Evolutionary conservation across 768 basidiomycete species (phyloP).

Genomic region (Boletus rex-veris): DNA sequence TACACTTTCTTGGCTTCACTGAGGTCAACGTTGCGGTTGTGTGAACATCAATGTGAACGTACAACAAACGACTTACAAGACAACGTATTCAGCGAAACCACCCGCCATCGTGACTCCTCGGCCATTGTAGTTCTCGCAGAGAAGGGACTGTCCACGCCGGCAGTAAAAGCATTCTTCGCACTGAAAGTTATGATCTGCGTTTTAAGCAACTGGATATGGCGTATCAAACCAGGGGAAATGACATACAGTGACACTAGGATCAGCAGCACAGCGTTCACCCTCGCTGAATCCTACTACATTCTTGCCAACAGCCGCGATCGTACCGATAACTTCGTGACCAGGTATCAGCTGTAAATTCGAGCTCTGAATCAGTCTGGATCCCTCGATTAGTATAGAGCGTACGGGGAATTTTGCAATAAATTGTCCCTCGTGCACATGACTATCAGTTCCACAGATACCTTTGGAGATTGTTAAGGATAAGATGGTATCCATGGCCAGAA

Average conservation of each 20-base stretch:
- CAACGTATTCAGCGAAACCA: conserved; percentile 84
- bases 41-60: background rate
- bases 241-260: conserved; percentile 65
- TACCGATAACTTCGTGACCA: conserved; percentile 68
- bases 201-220: background rate
- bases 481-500: background rate
- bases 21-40: background rate
- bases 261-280: conserved; percentile 81
- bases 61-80: conserved; percentile 50
- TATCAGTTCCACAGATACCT: conserved; percentile 57
- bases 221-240: conserved; percentile 1
- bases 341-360: conserved; percentile 50
- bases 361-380: background rate
- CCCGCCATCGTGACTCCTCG: conserved; percentile 75
- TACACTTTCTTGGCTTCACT: conserved; percentile 72
- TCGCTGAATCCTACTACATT: conserved; percentile 66
- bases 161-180: conserved; percentile 85
- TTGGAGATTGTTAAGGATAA: background rate
- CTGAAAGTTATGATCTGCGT: conserved; percentile 30
- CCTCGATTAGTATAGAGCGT: background rate
- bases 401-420: conserved; percentile 58
- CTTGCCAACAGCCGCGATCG: conserved; percentile 67
- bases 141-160: conserved; percentile 67
- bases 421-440: conserved; percentile 56
- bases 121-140: conserved; percentile 80